These are phyloP conservation scores for Aspergillus wentii DNA, from an alignment of 495 filamentous ascomycete genomes.

Conservation along the genomic window DNA sequence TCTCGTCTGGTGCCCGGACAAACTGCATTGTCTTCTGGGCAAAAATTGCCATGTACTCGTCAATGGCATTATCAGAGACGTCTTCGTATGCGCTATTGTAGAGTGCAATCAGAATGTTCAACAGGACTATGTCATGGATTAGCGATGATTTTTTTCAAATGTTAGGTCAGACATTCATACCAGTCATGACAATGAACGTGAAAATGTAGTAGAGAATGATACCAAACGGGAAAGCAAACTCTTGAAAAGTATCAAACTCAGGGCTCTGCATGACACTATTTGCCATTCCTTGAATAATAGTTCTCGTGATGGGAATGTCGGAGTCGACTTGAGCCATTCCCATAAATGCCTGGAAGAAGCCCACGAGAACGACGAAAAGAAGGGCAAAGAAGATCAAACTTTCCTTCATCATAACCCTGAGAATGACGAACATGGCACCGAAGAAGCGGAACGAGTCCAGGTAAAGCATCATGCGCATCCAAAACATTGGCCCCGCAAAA, in stretches of 20 bases:
- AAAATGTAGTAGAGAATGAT: conserved; percentile 92
- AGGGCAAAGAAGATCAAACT: conserved; percentile 96
- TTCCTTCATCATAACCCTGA: conserved; percentile 99
- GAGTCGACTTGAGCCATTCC: conserved; percentile 82
- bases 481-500: conserved; percentile 94
- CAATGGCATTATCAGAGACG: conserved; percentile 89
- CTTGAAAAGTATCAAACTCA: conserved; percentile 84
- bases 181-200: conserved; percentile 91
- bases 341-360: conserved; percentile 94
- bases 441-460: conserved; percentile 94
- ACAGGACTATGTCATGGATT: conserved; percentile 50
- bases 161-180: conserved; percentile 19
- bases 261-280: conserved; percentile 86
- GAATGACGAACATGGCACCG: conserved; percentile 92
- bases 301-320: conserved; percentile 53
- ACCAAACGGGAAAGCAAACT: conserved; percentile 73
- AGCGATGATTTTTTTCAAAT: conserved; percentile 12
- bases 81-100: conserved; percentile 96
- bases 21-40: conserved; percentile 93
- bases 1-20: conserved; percentile 93
- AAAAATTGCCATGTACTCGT: conserved; percentile 90
- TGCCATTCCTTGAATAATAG: conserved; percentile 85
- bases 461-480: conserved; percentile 88
- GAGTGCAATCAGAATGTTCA: conserved; percentile 93
- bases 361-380: conserved; percentile 77